phyloP scores from a whole-genome alignment of 768 basidiomycete species.

The Psilocybe cyanescens region DNA sequence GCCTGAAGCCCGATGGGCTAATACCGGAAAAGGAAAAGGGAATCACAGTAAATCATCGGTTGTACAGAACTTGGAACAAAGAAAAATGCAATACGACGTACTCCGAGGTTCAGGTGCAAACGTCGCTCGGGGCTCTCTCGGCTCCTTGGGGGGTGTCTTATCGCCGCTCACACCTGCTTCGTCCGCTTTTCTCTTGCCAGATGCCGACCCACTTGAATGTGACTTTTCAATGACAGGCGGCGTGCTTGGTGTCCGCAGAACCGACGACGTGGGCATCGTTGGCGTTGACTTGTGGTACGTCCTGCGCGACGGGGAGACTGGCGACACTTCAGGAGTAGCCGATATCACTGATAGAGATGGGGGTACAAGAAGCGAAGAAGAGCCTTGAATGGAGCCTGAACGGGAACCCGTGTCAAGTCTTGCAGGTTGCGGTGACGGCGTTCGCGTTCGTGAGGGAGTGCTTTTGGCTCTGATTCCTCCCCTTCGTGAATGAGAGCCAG shows the following conservation, averaged over 20 bases:
- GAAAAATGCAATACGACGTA: slow-evolving; percentile 36
- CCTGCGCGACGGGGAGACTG: slow-evolving; percentile 32
- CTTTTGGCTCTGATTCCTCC: slow-evolving; percentile 23
- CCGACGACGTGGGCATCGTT: slow-evolving; percentile 31
- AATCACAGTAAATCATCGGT: slow-evolving; percentile 20
- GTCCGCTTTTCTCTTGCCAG: slow-evolving; percentile 75
- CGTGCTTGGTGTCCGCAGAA: slow-evolving; percentile 29
- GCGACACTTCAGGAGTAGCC: slow-evolving; percentile 45
- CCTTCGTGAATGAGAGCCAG: slow-evolving; percentile 19
- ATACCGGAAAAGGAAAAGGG: slow-evolving; percentile 18
- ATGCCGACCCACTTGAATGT: slow-evolving; percentile 35
- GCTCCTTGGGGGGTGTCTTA: slow-evolving; percentile 65
- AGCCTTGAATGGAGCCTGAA: slow-evolving; percentile 25
- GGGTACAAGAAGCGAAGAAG: slow-evolving; percentile 36
- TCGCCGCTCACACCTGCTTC: slow-evolving; percentile 59
- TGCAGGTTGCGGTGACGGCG: slow-evolving; percentile 28
- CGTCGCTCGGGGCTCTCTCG: slow-evolving; percentile 54
- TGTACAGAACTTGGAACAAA: not conserved
- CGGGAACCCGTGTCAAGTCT: slow-evolving; percentile 29
- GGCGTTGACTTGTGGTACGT: slow-evolving; percentile 33
- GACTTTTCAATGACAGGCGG: slow-evolving; percentile 37
- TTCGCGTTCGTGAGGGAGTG: slow-evolving; percentile 22
- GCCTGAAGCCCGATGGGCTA: slow-evolving; percentile 59
- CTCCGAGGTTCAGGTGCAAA: slow-evolving; percentile 69
- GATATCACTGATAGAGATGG: slow-evolving; percentile 42